Base-by-base conservation (phyloP, 1,284 basidiomycete genomes). In the Tremellales sp. region DNA sequence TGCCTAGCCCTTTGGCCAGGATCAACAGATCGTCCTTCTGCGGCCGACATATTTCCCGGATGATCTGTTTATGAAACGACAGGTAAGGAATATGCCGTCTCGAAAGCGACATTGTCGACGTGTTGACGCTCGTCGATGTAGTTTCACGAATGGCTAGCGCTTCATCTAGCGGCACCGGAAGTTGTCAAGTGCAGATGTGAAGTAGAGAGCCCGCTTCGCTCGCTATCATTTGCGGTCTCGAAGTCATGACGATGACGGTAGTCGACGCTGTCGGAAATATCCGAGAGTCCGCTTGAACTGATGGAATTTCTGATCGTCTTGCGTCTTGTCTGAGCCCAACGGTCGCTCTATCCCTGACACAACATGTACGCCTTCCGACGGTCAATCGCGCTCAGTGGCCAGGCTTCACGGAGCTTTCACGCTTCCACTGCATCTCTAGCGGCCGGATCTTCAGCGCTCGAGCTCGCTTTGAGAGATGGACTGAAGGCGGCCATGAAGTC, bases 1-100 rank as follows among this genome's bases (percentile, higher is more conserved):
- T 74, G 0, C 92, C 92, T 2, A 96, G 80, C 0, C 92, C 91
- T 24, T 91, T 84, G 0, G 89, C 91, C 22, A 97, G 76, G 40
- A 97, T 76, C 35, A 96, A 74, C 7, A 97, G 77, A 57, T 93
- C 89, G 57, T 83, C 89, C 13, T 83, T 85, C 27, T 82, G 79
- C 11, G 89, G 89, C 68, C 70, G 64, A 44, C 75, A 74, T 43
- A 76, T 65, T 49, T 75, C 72, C 22, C 70, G 55, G 44, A 78
- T 71, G 45, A 78, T 75, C 17, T 57, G 49, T 51, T 73, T 73
- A 56, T 77, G 76, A 53, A 70, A 77, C 2, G 70, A 56, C 5
- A 77, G 61, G 39, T 76, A 70, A 7, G 73, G 73, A 39, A 72
- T 75, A 50, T 75, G 72, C 24, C 68, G 53, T 26, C 65, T 48